Evolutionary conservation across 768 basidiomycete genomes (phyloP).

Genomic region (Tulasnella sp.): DNA sequence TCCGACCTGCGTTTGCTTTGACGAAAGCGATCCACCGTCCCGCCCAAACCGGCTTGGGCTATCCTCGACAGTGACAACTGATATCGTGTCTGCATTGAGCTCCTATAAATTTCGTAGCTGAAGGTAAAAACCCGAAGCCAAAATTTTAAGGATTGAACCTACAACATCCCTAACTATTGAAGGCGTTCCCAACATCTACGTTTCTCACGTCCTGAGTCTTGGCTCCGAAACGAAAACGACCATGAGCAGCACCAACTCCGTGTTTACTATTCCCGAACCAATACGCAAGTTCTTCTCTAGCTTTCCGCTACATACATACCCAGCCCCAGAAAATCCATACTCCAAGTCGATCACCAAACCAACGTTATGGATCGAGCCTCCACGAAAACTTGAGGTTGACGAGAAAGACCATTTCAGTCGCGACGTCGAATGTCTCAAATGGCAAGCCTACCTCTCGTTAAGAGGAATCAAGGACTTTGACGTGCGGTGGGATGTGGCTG

Average conservation of each 20-base stretch:
- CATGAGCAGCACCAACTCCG: neutral
- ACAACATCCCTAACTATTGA: too few relatives aligned
- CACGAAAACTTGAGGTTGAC: conserved; percentile 6
- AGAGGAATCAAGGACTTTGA: conserved; percentile 42
- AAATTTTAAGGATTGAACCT: too few relatives aligned
- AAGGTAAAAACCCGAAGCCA: too few relatives aligned
- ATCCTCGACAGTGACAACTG: too few relatives aligned
- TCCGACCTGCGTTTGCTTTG: too few relatives aligned
- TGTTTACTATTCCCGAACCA: conserved; percentile 33
- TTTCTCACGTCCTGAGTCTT: neutral
- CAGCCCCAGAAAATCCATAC: conserved; percentile 21
- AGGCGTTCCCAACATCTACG: conserved; percentile 1
- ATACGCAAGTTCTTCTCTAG: conserved; percentile 46
- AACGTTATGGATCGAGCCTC: conserved; percentile 46
- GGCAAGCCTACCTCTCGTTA: conserved; percentile 76
- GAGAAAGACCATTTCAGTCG: conserved; percentile 42
- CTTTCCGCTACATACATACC: conserved; percentile 52
- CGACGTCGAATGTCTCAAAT: conserved; percentile 83
- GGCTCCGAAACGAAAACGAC: neutral
- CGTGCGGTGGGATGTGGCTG: conserved; percentile 59
- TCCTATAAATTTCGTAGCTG: too few relatives aligned
- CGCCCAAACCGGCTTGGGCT: too few relatives aligned
- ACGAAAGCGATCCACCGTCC: too few relatives aligned
- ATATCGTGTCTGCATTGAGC: too few relatives aligned
- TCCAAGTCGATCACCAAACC: conserved; percentile 30